Evolutionary conservation across 768 basidiomycete species (phyloP).

Genomic region (Tulasnella sp.): DNA sequence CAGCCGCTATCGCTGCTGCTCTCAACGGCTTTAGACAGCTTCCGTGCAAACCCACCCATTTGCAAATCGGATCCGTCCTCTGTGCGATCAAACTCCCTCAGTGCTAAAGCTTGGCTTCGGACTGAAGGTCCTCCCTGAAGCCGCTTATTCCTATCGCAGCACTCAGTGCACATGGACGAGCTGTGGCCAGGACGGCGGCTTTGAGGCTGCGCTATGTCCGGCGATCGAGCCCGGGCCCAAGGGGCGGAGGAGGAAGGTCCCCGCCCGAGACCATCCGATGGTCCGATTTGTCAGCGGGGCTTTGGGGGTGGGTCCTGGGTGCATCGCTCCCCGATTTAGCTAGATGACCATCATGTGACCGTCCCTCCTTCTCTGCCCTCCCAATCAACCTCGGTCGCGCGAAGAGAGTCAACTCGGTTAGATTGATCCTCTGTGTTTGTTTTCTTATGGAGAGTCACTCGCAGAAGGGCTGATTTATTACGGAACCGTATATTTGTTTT

Average conservation of each 20-base stretch:
- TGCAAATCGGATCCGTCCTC: not conserved
- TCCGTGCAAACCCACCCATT: not conserved
- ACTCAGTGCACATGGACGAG: not conserved
- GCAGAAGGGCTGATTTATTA: not conserved
- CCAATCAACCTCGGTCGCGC: not conserved
- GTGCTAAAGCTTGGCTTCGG: not conserved
- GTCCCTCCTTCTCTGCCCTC: not conserved
- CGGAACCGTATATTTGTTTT: not conserved
- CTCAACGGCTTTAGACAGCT: not conserved
- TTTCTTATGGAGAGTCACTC: not conserved
- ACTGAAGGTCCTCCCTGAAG: not conserved
- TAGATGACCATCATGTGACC: not conserved
- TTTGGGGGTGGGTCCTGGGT: not conserved
- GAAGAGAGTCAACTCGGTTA: not conserved
- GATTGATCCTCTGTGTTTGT: not conserved
- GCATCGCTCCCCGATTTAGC: slow-evolving; percentile 14
- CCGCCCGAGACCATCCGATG: slow-evolving; percentile 9
- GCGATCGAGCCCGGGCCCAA: not conserved
- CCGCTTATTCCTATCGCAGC: not conserved
- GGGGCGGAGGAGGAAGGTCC: not conserved
- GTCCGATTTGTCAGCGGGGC: not conserved
- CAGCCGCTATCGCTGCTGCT: not conserved
- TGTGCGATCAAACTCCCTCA: not conserved
- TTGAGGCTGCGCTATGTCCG: not conserved
- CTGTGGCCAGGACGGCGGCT: slow-evolving; percentile 13